These are phyloP conservation scores for Pugionium dolabratum DNA, from an alignment of 345 rosid genomes.

Conservation along the genomic window DNA sequence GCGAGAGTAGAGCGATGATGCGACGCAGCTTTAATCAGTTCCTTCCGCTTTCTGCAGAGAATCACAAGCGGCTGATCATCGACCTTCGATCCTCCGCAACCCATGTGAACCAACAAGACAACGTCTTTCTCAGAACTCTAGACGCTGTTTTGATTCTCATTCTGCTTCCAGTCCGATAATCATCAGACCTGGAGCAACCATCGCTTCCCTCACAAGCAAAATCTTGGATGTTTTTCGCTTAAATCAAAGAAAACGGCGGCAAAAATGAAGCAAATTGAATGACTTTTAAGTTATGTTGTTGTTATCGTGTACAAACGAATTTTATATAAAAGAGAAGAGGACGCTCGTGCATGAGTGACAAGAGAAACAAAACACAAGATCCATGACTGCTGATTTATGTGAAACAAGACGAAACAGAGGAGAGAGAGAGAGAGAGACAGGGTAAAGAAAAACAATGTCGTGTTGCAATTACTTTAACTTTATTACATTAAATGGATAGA, in stretches of 20 bases:
- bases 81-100: slow-evolving; percentile 87
- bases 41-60: slow-evolving; percentile 74
- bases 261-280: background rate
- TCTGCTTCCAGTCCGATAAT: slow-evolving; percentile 32
- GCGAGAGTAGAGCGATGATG: slow-evolving; percentile 74
- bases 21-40: slow-evolving; percentile 66
- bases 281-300: no score
- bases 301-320: background rate
- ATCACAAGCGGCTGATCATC: slow-evolving; percentile 70
- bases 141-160: slow-evolving; percentile 11
- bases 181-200: slow-evolving; percentile 21
- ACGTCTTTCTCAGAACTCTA: background rate
- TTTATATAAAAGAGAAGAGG: background rate
- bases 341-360: slow-evolving; percentile 23
- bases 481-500: slow-evolving; percentile 25
- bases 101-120: slow-evolving; percentile 48
- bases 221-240: background rate
- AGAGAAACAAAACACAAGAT: slow-evolving; percentile 13
- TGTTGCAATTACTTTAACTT: slow-evolving; percentile 14
- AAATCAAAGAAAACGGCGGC: slow-evolving; percentile 6
- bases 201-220: slow-evolving; percentile 14
- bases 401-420: slow-evolving; percentile 17
- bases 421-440: slow-evolving; percentile 1
- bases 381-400: slow-evolving; percentile 30
- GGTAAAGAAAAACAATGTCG: slow-evolving; percentile 12